Conservation (phyloP, 768 basidiomycete genomes). For the Auricularia heimuer region DNA sequence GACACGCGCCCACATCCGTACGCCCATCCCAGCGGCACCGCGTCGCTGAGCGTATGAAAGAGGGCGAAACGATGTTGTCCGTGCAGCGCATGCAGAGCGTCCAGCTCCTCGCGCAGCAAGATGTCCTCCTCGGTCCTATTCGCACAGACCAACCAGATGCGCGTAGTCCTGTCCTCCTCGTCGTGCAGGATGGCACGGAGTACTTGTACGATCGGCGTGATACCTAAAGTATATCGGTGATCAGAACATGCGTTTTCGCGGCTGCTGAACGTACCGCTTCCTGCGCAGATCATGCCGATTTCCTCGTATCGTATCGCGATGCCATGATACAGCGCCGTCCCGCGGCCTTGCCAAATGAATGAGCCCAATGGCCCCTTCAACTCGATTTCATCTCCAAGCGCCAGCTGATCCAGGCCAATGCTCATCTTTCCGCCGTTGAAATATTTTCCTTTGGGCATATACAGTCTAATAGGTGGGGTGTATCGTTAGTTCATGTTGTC, state of each 20-base stretch:
- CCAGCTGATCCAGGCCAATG: conserved; percentile 35
- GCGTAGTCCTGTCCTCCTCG: conserved; percentile 24
- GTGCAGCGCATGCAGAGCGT: conserved; percentile 23
- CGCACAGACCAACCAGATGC: conserved; percentile 38
- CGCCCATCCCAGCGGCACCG: conserved; percentile 28
- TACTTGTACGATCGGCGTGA: conserved; percentile 52
- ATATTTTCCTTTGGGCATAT: conserved; percentile 27
- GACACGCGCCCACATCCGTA: conserved; percentile 33
- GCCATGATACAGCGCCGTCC: conserved; percentile 29
- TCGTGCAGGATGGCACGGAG: conserved; percentile 39
- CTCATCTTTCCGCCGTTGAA: conserved; percentile 46
- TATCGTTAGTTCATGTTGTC: not conserved
- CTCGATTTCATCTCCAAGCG: conserved; percentile 40
- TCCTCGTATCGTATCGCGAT: conserved; percentile 25
- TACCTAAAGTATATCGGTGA: conserved; percentile 20
- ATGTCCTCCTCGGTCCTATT: conserved; percentile 43
- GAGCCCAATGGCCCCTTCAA: conserved; percentile 52
- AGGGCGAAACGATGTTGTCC: conserved; percentile 26
- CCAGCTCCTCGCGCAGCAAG: conserved; percentile 40
- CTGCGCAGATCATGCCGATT: conserved; percentile 48
- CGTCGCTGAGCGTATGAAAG: conserved; percentile 33
- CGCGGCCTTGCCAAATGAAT: conserved; percentile 41
- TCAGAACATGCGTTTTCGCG: not conserved
- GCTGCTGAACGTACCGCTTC: conserved; percentile 32
- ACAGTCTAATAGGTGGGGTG: conserved; percentile 25